phyloP scores from a whole-genome alignment of 495 filamentous ascomycete species.

The Xylaria palmicola region DNA sequence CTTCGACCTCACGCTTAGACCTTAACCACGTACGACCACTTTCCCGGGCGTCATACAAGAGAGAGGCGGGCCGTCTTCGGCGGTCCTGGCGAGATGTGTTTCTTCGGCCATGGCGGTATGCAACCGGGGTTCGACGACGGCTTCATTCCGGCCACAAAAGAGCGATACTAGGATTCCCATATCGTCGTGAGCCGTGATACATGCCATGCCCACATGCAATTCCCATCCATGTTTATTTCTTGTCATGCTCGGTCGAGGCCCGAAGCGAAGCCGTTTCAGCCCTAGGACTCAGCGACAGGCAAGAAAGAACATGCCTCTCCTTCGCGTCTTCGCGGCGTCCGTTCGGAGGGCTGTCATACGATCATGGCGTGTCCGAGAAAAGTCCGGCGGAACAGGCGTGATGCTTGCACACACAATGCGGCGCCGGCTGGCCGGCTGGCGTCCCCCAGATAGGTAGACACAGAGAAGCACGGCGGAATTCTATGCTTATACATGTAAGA shows the following conservation, averaged over 20 bases:
- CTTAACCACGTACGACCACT: background rate
- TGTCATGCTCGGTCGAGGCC: background rate
- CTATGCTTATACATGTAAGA: too few species aligned
- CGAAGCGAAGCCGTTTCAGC: background rate
- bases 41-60: background rate
- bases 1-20: background rate
- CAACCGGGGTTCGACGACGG: background rate
- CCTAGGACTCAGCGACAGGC: too few species aligned
- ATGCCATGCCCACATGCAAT: too few species aligned
- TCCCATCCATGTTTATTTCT: background rate
- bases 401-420: background rate
- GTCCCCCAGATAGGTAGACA: too few species aligned
- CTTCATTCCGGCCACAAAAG: background rate
- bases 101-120: background rate
- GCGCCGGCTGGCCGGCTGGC: background rate
- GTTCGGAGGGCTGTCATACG: constrained; percentile 11
- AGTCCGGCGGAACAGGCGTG: constrained; percentile 6
- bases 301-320: too few species aligned
- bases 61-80: background rate
- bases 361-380: constrained; percentile 9
- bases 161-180: background rate
- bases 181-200: background rate
- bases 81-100: background rate
- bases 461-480: background rate
- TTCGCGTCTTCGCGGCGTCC: too few species aligned